Evolutionary conservation across 768 basidiomycete genomes (phyloP), one percentile per base, ranked within the genome.

Genomic region (Saitozyma sp.): DNA sequence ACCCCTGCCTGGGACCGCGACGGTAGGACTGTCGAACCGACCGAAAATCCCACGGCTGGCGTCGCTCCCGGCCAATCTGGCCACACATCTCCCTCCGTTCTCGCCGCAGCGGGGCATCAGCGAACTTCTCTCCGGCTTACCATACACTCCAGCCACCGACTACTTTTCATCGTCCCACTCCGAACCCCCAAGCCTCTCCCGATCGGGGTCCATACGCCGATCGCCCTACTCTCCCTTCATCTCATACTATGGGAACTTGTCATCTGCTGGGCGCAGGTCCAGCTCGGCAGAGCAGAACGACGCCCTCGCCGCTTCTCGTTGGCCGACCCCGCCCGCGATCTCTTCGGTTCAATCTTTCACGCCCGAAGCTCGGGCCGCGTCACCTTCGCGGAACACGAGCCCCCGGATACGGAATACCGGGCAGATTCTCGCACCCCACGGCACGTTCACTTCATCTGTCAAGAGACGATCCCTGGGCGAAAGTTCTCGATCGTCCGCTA

Each of bases 391-490:
- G 4, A 16, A 29, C n/a, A 50, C 19, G 19, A 56, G 51, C n/a
- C 67, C 67, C 1, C 63, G 59, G 8, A 53, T 69, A 16, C 59
- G 56, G n/a, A 68, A 69, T 40, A 48, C 37, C 0, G 68, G 56
- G 16, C 46, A 46, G 6, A 48, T 64, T 10, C 50, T 73, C n/a
- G 71, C 71, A 1, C 68, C 71, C 40, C 71, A 69, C 53, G 71
- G 71, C 17, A 62, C 71, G 7, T 73, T 73, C 58, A 69, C 71
- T 11, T 62, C 67, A 11, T 52, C 67, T 29, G 17, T 10, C 17
- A 51, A 50, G 53, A 60, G 9, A 57, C 58, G 5, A 54, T 53
- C 41, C 50, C 58, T 39, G 50, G 50, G 43, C 37, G 29, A 29
- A 29, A 49, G 20, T 46, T 19, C 17, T 8, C 37, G 19, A 17